Conservation (phyloP, 2,329 filamentous ascomycete genomes). For the Aspergillus costaricaensis region DNA sequence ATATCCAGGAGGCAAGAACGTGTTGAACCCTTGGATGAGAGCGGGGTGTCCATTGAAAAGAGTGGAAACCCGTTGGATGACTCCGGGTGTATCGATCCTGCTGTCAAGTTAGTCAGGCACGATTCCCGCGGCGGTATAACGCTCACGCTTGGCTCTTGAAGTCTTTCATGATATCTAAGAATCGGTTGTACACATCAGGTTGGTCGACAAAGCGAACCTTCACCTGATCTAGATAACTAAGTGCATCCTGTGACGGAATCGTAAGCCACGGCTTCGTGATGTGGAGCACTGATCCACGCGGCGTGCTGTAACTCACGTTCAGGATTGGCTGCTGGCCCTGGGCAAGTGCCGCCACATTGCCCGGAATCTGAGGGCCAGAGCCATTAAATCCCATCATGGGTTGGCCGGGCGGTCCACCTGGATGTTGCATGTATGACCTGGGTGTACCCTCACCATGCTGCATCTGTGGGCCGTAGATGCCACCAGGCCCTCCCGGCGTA, state of each 20-base stretch:
- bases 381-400: constrained; percentile 54
- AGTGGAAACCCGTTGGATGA: constrained; percentile 94
- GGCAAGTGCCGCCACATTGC: constrained; percentile 61
- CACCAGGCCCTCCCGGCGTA: constrained; percentile 61
- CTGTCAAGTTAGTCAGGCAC: constrained; percentile 16
- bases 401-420: constrained; percentile 54
- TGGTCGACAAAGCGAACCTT: constrained; percentile 98
- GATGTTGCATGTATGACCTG: constrained; percentile 64
- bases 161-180: constrained; percentile 99
- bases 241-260: constrained; percentile 66
- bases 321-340: constrained; percentile 85
- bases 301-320: constrained; percentile 51
- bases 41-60: constrained; percentile 95
- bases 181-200: constrained; percentile 94
- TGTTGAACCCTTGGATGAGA: constrained; percentile 97
- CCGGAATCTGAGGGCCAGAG: constrained; percentile 46
- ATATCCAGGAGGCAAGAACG: constrained; percentile 92
- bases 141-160: constrained; percentile 95
- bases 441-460: constrained; percentile 59
- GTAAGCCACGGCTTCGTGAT: background rate
- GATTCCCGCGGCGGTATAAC: constrained; percentile 4
- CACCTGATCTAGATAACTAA: constrained; percentile 96
- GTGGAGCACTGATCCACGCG: background rate
- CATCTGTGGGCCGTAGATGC: constrained; percentile 70
- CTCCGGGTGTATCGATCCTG: constrained; percentile 91